Conservation (phyloP, 73 alveolate genomes). For the Durusdinium trenchii region DNA sequence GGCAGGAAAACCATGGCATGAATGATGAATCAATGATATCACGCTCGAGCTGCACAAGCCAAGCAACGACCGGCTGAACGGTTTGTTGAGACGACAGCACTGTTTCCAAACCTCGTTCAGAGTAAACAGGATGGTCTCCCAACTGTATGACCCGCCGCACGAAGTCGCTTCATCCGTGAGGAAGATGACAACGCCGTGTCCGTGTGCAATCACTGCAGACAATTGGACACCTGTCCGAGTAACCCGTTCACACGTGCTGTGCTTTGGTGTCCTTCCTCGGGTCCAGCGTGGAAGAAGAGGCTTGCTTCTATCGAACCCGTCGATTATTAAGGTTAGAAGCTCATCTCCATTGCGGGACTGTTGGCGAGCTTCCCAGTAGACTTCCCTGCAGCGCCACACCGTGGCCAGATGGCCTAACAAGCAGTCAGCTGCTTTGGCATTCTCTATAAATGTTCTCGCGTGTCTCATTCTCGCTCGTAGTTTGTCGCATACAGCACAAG, state of each 20-base stretch:
- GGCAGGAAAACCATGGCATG: neutral
- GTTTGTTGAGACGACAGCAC: neutral
- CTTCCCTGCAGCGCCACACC: neutral
- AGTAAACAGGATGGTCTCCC: neutral
- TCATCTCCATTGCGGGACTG: neutral
- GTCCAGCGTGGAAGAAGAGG: neutral
- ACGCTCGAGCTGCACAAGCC: neutral
- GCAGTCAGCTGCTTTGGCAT: neutral
- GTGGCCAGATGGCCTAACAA: neutral
- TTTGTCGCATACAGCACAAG: neutral
- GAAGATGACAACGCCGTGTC: neutral
- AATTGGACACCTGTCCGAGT: neutral
- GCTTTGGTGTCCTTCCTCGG: neutral
- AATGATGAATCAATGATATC: neutral
- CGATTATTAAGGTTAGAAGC: neutral
- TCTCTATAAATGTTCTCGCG: neutral
- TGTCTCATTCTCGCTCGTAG: neutral
- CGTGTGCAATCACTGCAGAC: neutral
- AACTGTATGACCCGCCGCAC: conserved; percentile 11
- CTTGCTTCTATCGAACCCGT: neutral
- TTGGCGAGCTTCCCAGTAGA: neutral
- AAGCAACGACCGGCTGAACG: neutral
- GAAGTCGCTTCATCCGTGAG: neutral
- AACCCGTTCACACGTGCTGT: neutral
- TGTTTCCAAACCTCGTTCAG: neutral